Evolutionary conservation across 192 early-diverging fungal species (phyloP).

Genomic region (Backusella sp.): DNA sequence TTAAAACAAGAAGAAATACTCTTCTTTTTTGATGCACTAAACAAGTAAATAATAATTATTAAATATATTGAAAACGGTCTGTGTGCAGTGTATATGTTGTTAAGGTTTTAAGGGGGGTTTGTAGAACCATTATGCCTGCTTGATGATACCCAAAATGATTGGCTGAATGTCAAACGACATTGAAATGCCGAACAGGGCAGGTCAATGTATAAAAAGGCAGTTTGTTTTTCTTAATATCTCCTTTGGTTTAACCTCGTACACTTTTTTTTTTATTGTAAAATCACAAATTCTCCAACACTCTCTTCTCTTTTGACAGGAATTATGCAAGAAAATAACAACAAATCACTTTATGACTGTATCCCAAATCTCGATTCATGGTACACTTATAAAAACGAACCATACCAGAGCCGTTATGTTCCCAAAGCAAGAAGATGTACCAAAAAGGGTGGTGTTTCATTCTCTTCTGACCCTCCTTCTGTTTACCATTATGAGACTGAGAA

Average conservation of each 20-base stretch:
- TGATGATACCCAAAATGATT: not conserved
- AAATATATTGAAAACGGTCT: not conserved
- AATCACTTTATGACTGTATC: slow-evolving; percentile 19
- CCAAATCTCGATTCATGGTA: slow-evolving; percentile 29
- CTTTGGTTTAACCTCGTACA: not conserved
- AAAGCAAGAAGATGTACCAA: not conserved
- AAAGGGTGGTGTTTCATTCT: slow-evolving; percentile 18
- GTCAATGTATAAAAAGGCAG: not conserved
- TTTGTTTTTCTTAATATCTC: not conserved
- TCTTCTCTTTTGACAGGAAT: not conserved
- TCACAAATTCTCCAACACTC: not conserved
- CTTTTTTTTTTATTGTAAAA: not conserved
- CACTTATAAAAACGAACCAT: not conserved
- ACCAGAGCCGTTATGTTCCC: not conserved
- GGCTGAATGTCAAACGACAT: not conserved
- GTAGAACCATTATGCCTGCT: not conserved
- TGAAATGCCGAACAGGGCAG: not conserved
- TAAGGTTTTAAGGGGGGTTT: not conserved
- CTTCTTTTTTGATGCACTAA: not conserved
- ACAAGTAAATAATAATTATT: not conserved
- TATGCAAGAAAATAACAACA: not conserved
- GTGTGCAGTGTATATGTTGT: not conserved
- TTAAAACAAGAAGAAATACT: not conserved
- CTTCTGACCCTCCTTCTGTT: slow-evolving; percentile 20
- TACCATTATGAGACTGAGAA: not conserved